phyloP scores from a whole-genome alignment of 1,284 basidiomycete genomes.

The Cryptococcus depauperatus region DNA sequence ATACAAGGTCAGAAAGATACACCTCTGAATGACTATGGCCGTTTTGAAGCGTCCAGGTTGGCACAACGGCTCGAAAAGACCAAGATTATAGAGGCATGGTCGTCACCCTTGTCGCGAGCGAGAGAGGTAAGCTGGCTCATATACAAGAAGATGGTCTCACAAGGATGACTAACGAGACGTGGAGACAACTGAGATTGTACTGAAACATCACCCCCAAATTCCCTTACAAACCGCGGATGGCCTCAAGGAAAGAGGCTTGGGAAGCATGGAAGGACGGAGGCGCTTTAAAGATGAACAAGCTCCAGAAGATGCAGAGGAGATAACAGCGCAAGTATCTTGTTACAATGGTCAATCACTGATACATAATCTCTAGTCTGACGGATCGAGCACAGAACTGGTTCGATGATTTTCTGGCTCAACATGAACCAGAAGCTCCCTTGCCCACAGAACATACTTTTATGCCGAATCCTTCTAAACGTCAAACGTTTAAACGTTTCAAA shows the following conservation, averaged over 20 bases:
- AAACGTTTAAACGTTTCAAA: no score
- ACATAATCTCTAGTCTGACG: constrained; percentile 14
- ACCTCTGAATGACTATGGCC: constrained; percentile 37
- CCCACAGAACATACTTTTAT: background rate
- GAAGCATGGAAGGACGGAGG: constrained; percentile 27
- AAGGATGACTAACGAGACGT: background rate
- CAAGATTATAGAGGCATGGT: constrained; percentile 23
- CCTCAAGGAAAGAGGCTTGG: constrained; percentile 30
- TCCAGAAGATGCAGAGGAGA: constrained; percentile 27
- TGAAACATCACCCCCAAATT: constrained; percentile 17
- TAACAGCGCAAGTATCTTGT: no score
- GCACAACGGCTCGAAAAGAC: constrained; percentile 20
- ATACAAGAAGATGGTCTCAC: background rate
- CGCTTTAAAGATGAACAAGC: constrained; percentile 18
- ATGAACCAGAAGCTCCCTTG: constrained; percentile 9
- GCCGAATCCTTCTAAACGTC: background rate
- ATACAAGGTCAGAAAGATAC: constrained; percentile 43
- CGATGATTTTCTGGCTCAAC: constrained; percentile 7
- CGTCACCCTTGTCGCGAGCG: constrained; percentile 32
- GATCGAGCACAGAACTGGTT: constrained; percentile 11
- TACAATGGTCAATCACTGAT: background rate
- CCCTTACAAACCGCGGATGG: constrained; percentile 15
- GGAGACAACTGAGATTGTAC: constrained; percentile 36
- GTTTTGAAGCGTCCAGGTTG: constrained; percentile 24
- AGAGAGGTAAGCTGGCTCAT: constrained; percentile 26